phyloP scores from a whole-genome alignment of 129 eudicot species.

The Cynara cardunculus region DNA sequence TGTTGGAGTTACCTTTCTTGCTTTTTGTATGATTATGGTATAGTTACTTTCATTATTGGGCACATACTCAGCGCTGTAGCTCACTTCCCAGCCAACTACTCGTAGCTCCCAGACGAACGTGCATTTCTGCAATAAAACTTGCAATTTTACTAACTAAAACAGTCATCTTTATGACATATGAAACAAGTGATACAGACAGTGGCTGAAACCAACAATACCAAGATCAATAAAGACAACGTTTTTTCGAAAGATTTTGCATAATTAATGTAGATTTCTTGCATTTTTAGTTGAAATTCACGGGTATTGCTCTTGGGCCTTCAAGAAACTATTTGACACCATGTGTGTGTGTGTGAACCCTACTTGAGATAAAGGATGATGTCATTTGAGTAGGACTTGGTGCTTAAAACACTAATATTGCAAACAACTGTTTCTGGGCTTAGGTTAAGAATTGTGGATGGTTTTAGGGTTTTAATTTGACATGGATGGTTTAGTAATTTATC shows the following conservation, averaged over 20 bases:
- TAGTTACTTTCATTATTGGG: slow-evolving; percentile 62
- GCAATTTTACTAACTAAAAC: neutral
- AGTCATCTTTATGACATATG: neutral
- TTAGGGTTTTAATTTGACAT: too few species aligned
- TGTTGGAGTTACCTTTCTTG: slow-evolving; percentile 50
- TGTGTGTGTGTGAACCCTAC: neutral
- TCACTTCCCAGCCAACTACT: slow-evolving; percentile 97
- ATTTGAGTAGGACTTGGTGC: neutral
- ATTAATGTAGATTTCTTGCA: neutral
- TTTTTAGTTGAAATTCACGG: neutral
- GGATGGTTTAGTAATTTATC: too few species aligned
- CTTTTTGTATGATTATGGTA: slow-evolving; percentile 57
- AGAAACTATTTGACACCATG: neutral
- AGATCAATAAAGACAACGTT: neutral
- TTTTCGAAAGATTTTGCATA: neutral
- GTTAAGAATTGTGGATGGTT: too few species aligned
- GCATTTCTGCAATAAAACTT: slow-evolving; percentile 56
- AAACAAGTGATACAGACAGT: neutral
- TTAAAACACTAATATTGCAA: neutral
- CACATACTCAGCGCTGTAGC: slow-evolving; percentile 74
- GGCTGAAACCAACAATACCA: neutral
- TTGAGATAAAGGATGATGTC: neutral
- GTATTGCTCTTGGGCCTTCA: neutral
- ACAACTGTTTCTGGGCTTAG: too few species aligned
- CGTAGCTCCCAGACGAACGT: slow-evolving; percentile 82